phyloP scores from a whole-genome alignment of 176 grass and related monocot genomes.

The Raddia guianensis region DNA sequence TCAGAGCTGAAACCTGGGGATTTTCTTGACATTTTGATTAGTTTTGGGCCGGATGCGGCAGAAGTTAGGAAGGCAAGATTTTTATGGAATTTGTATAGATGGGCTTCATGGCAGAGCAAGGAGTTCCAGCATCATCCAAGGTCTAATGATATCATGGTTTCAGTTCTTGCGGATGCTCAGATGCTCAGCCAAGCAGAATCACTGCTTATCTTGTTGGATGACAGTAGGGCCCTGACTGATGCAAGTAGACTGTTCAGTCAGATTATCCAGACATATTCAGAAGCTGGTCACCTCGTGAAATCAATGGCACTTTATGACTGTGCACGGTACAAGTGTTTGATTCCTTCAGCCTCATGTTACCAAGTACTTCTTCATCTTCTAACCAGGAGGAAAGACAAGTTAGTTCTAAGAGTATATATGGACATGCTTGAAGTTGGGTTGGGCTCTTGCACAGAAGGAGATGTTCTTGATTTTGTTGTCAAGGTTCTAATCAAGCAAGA shows the following conservation, averaged over 20 bases:
- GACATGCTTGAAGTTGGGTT: slow-evolving; percentile 87
- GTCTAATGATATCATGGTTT: slow-evolving; percentile 77
- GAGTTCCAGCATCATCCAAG: slow-evolving; percentile 71
- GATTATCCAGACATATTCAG: slow-evolving; percentile 55
- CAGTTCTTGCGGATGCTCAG: slow-evolving; percentile 59
- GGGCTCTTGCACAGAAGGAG: slow-evolving; percentile 53
- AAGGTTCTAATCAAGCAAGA: slow-evolving; percentile 45
- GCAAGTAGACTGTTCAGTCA: slow-evolving; percentile 48
- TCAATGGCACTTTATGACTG: slow-evolving; percentile 63
- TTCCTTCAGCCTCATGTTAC: slow-evolving; percentile 70
- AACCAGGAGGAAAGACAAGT: slow-evolving; percentile 53
- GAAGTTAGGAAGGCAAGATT: slow-evolving; percentile 61
- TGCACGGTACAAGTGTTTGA: slow-evolving; percentile 52
- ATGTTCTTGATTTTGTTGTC: slow-evolving; percentile 64
- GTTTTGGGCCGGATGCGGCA: slow-evolving; percentile 47
- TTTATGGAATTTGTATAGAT: slow-evolving; percentile 79
- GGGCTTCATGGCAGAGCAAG: slow-evolving; percentile 58
- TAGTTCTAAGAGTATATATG: slow-evolving; percentile 69
- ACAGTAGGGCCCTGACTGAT: slow-evolving; percentile 36
- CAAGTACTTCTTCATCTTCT: slow-evolving; percentile 65
- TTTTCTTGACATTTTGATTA: slow-evolving; percentile 69
- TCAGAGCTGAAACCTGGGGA: slow-evolving; percentile 52
- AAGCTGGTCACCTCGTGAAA: slow-evolving; percentile 54
- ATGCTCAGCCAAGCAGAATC: slow-evolving; percentile 81
- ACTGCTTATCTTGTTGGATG: slow-evolving; percentile 53